phyloP scores from a whole-genome alignment of 768 basidiomycete genomes.

The Rickenella mellea region DNA sequence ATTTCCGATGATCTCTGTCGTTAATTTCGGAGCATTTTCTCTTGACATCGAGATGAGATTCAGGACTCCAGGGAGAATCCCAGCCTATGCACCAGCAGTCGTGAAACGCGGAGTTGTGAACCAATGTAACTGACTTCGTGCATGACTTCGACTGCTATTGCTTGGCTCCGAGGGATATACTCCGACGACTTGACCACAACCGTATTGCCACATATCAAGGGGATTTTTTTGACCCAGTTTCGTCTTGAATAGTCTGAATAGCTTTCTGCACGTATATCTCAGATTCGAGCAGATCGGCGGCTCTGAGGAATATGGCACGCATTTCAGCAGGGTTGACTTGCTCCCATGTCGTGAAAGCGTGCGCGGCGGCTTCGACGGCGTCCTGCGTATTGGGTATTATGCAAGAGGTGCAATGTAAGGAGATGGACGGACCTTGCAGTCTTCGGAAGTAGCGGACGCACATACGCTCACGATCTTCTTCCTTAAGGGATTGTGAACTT shows the following conservation, averaged over 20 bases:
- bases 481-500: constrained; percentile 35
- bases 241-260: constrained; percentile 22
- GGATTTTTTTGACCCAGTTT: constrained; percentile 34
- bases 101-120: not conserved
- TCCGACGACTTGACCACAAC: constrained; percentile 46
- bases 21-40: constrained; percentile 32
- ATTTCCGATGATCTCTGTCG: constrained; percentile 46
- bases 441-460: constrained; percentile 30
- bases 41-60: constrained; percentile 42
- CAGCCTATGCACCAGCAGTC: constrained; percentile 28
- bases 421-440: constrained; percentile 10
- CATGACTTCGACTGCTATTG: constrained; percentile 35
- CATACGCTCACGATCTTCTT: constrained; percentile 32
- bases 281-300: constrained; percentile 33
- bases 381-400: constrained; percentile 31
- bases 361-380: constrained; percentile 34
- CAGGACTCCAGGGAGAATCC: constrained; percentile 49
- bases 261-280: constrained; percentile 31
- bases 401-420: not conserved
- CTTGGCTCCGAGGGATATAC: constrained; percentile 36
- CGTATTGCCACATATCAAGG: constrained; percentile 48
- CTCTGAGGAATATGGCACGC: constrained; percentile 38
- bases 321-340: constrained; percentile 20
- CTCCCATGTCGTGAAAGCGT: constrained; percentile 42
- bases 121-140: constrained; percentile 24